phyloP scores from a whole-genome alignment of 2,329 filamentous ascomycete species.

The Fusarium sp. region DNA sequence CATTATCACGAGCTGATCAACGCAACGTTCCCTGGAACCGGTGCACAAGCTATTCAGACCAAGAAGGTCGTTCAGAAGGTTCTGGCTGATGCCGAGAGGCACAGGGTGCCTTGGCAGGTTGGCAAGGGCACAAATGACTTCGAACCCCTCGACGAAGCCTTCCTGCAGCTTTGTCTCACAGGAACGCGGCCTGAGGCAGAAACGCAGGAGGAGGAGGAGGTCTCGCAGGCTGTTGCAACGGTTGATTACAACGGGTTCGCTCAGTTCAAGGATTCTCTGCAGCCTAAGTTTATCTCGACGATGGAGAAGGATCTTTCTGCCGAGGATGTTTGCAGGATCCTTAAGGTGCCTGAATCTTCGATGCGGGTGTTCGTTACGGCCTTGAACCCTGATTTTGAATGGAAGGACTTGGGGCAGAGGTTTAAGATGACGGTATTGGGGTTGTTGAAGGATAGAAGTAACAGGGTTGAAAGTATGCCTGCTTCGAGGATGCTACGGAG shows the following conservation, averaged over 20 bases:
- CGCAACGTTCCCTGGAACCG: neutral
- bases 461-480: neutral
- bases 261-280: neutral
- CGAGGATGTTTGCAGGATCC: constrained; percentile 9
- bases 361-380: constrained; percentile 2
- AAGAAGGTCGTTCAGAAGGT: neutral
- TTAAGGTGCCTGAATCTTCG: neutral
- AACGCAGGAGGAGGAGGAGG: no score
- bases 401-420: neutral
- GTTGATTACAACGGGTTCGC: neutral
- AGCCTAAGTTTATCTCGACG: neutral
- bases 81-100: constrained; percentile 12
- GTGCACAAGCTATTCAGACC: neutral
- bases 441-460: neutral
- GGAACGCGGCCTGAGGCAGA: neutral
- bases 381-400: constrained; percentile 6
- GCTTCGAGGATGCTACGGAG: neutral
- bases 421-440: constrained; percentile 14
- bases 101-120: constrained; percentile 11
- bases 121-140: neutral
- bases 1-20: neutral
- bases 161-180: neutral
- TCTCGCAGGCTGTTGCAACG: fast-evolving
- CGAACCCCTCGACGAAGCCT: constrained; percentile 9
- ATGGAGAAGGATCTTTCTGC: constrained; percentile 2